Evolutionary conservation across 2,329 filamentous ascomycete species (phyloP).

Genomic region (Fusarium bactridioides): DNA sequence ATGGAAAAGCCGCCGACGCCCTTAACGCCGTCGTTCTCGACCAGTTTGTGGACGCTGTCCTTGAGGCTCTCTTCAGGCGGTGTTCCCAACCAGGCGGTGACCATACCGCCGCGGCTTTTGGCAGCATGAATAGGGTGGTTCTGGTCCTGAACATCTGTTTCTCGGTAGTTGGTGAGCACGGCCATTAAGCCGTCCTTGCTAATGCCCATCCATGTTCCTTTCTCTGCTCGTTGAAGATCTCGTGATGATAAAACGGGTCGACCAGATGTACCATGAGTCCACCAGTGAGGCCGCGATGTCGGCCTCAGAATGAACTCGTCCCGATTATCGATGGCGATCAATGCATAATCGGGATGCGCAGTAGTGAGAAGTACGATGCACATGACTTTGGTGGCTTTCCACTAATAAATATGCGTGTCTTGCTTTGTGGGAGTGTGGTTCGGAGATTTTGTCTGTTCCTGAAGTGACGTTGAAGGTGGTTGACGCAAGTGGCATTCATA

Average conservation of each 20-base stretch:
- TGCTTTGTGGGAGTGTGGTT: not conserved
- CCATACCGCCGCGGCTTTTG: conserved; percentile 69
- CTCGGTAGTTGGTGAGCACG: conserved; percentile 72
- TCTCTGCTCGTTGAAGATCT: conserved; percentile 68
- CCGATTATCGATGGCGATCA: conserved; percentile 80
- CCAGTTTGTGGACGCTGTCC: conserved; percentile 60
- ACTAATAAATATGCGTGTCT: not conserved
- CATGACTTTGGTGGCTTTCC: conserved; percentile 56
- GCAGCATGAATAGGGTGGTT: conserved; percentile 61
- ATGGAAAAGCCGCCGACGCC: conserved; percentile 73
- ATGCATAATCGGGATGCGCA: conserved; percentile 75
- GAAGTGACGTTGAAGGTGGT: conserved; percentile 8
- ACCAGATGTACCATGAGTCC: conserved; percentile 57
- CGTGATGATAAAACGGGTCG: conserved; percentile 64
- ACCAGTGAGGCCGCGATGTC: conserved; percentile 71
- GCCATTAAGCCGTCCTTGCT: conserved; percentile 67
- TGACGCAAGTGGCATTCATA: conserved; percentile 18
- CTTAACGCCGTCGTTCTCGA: conserved; percentile 61
- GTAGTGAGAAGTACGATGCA: conserved; percentile 82
- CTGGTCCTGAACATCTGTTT: conserved; percentile 58
- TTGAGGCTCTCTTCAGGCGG: conserved; percentile 56
- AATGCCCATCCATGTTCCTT: conserved; percentile 73
- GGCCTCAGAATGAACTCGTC: conserved; percentile 75
- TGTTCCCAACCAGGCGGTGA: conserved; percentile 67
- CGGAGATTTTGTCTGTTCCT: not conserved